Conservation (phyloP, 139 green algal species). For the Chlorella sp. region DNA sequence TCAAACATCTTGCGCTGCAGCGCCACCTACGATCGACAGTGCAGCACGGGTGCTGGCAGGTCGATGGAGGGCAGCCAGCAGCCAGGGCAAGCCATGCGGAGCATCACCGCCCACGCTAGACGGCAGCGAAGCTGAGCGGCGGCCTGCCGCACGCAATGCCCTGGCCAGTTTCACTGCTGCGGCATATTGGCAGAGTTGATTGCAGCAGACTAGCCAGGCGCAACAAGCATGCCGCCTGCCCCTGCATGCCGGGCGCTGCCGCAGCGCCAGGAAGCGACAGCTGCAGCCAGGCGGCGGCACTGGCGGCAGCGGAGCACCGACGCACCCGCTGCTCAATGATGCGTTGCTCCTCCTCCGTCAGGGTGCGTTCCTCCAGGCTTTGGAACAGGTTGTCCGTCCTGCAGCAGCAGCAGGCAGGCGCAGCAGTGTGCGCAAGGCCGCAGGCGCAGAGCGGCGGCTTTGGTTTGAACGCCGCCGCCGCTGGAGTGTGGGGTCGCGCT, state of each 20-base stretch:
- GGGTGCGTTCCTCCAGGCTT: slow-evolving; percentile 74
- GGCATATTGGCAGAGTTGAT: not conserved
- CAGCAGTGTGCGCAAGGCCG: no score
- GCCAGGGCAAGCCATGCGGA: no score
- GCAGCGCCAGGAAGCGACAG: not conserved
- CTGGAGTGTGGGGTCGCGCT: not conserved
- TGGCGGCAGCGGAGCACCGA: not conserved
- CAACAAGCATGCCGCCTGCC: no score
- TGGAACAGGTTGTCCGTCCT: slow-evolving; percentile 87
- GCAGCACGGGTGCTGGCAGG: no score
- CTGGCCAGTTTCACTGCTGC: not conserved
- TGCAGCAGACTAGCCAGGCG: no score
- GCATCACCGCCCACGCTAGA: no score
- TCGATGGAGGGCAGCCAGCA: not conserved
- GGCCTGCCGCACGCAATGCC: no score
- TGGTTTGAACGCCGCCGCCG: not conserved
- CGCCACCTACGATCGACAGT: slow-evolving; percentile 66
- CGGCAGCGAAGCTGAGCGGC: no score
- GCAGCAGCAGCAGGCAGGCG: not conserved
- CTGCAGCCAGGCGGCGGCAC: not conserved
- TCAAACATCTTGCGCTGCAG: slow-evolving; percentile 78
- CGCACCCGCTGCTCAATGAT: slow-evolving; percentile 83
- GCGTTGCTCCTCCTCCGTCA: slow-evolving; percentile 77
- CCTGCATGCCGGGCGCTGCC: not conserved
- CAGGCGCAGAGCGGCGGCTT: not conserved